phyloP scores from a whole-genome alignment of 352 stramenopile species.

The Globisporangium iwayamae region DNA sequence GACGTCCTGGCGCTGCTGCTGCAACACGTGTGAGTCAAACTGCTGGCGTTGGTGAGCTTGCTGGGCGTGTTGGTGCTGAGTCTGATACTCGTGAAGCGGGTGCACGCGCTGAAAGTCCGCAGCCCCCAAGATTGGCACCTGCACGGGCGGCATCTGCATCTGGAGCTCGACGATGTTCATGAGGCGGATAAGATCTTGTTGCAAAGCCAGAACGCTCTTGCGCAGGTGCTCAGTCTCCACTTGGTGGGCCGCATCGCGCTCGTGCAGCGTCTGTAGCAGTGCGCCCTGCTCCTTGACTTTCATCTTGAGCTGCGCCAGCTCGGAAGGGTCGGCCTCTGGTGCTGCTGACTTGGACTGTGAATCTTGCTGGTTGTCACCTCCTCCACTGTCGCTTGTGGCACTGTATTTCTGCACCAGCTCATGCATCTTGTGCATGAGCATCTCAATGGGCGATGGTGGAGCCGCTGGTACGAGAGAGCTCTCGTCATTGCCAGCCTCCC shows the following conservation, averaged over 20 bases:
- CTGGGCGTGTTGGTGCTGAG: not conserved
- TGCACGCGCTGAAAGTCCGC: not conserved
- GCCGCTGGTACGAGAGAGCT: not conserved
- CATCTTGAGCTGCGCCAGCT: slow-evolving; percentile 20
- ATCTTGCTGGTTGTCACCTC: not conserved
- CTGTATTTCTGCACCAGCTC: slow-evolving; percentile 50
- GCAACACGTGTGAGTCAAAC: not conserved
- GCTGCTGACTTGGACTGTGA: not conserved
- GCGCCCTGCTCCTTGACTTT: slow-evolving; percentile 30
- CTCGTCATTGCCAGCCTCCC: not conserved
- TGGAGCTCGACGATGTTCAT: slow-evolving; percentile 79
- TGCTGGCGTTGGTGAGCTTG: not conserved
- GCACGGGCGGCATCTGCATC: slow-evolving; percentile 56
- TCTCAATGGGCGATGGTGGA: slow-evolving; percentile 35
- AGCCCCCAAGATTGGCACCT: slow-evolving; percentile 14
- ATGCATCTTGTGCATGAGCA: slow-evolving; percentile 57
- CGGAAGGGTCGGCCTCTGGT: not conserved
- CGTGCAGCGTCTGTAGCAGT: slow-evolving; percentile 25
- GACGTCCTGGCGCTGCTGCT: not conserved
- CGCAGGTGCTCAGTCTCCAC: slow-evolving; percentile 50
- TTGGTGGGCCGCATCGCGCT: slow-evolving; percentile 31
- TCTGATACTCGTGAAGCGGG: not conserved
- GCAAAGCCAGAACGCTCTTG: slow-evolving; percentile 59
- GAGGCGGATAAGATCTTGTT: slow-evolving; percentile 68
- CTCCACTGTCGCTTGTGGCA: not conserved